Evolutionary conservation across 1,139 yeast genomes (phyloP), one percentile per base, ranked within the genome.

Genomic region (Nematodospora anomalae): DNA sequence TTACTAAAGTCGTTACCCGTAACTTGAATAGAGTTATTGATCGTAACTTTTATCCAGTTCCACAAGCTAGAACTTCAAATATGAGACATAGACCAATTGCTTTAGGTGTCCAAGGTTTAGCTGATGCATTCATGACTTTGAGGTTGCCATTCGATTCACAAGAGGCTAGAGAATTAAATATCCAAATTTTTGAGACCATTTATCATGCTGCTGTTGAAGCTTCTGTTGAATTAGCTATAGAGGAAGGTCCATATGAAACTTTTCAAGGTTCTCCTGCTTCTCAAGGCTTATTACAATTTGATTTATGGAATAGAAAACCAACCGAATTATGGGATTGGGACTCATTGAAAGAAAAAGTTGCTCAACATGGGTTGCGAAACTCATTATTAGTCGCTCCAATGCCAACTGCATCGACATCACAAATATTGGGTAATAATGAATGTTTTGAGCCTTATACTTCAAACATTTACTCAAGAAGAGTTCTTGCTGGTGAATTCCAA

Each of bases 361-460:
- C 64, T 32, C 58, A 59, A 40, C 62, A 68, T 47, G 83, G 83
- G 37, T 51, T 77, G 36, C 65, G 82, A 54, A 77, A 77, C 60
- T 77, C 82, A n/a, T 60, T 77, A 33, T 64, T 77, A 43, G 78
- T 77, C 40, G 83, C 82, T 2, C 81, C 81, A 42, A 77, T 77
- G 83, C 83, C 83, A 31, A 77, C 83, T 37, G 83, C 83, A 16
- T 76, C 82, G 11, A 76, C 82, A 7, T 77, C 82, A 3, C 83
- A 76, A 57, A 76, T 77, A 38, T 65, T 77, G 49, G 82, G 82
- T 45, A 71, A 68, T 56, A 77, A 75, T 52, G 83, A 77, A 58
- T 77, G 82, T 58, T 77, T 77, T 52, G 83, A 77, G 55, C 83
- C 83, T 25, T 74, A 67, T 56, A 77, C 83, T 20, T 76, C 81